Evolutionary conservation across 495 filamentous ascomycete genomes (phyloP).

Genomic region (Tuber magnatum): DNA sequence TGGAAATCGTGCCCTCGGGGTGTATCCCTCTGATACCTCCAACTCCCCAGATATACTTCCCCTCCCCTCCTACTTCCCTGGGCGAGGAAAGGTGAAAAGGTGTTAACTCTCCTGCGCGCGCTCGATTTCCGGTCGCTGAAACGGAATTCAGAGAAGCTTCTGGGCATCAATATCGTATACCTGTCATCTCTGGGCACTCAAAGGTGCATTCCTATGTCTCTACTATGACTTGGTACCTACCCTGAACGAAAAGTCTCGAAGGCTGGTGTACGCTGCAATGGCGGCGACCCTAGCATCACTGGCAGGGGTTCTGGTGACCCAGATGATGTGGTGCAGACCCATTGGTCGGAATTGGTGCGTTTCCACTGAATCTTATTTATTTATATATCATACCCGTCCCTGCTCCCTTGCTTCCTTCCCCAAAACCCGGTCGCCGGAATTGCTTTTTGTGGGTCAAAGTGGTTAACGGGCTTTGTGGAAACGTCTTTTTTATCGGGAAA

Average conservation of each 20-base stretch:
- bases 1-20: neutral
- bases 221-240: slow-evolving; percentile 34
- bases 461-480: neutral
- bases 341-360: slow-evolving; percentile 28
- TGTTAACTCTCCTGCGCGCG: neutral
- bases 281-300: slow-evolving; percentile 17
- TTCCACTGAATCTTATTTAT: neutral
- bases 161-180: slow-evolving; percentile 29
- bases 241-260: slow-evolving; percentile 24
- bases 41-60: neutral
- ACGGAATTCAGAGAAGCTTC: slow-evolving; percentile 19
- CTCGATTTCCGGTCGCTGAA: neutral
- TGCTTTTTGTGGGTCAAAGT: neutral
- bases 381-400: neutral
- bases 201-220: slow-evolving; percentile 30
- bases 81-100: neutral
- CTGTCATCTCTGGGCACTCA: slow-evolving; percentile 28
- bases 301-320: slow-evolving; percentile 20
- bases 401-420: neutral
- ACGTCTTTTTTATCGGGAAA: neutral
- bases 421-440: neutral
- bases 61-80: neutral
- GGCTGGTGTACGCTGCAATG: slow-evolving; percentile 22
- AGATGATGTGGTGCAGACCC: slow-evolving; percentile 27
- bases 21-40: neutral